A percentile compares a stretch with the other conserved stretches of the same genome.
These are phyloP conservation scores for Xylaria sp. DNA, from an alignment of 2,329 filamentous ascomycete species.

Conservation along the genomic window DNA sequence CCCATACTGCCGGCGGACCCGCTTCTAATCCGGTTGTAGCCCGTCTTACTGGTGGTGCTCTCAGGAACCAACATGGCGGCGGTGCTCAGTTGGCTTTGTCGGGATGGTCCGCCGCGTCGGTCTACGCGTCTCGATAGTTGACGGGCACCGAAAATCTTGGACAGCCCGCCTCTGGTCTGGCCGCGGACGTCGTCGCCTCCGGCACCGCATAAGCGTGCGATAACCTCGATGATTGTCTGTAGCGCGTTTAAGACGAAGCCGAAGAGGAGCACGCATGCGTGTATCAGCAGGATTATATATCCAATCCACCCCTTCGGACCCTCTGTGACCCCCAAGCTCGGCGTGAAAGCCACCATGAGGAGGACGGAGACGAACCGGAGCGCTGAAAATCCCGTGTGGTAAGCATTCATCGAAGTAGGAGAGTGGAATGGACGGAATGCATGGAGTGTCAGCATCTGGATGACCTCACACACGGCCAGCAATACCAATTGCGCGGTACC, in stretches of 20 bases:
- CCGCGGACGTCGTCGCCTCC: conserved; percentile 74
- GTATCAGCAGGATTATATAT: conserved; percentile 85
- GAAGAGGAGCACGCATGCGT: conserved; percentile 82
- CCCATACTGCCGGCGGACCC: conserved; percentile 63
- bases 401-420: conserved; percentile 95
- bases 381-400: conserved; percentile 82
- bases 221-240: conserved; percentile 87
- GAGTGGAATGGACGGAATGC: conserved; percentile 89
- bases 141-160: conserved; percentile 89
- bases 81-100: conserved; percentile 81
- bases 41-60: conserved; percentile 61
- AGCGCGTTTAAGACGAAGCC: conserved; percentile 92
- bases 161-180: conserved; percentile 77
- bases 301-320: conserved; percentile 91
- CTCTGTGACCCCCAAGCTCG: conserved; percentile 77
- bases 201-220: conserved; percentile 79
- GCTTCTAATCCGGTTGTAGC: conserved; percentile 63
- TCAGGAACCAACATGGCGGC: conserved; percentile 77
- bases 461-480: conserved; percentile 90
- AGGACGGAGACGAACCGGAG: conserved; percentile 77
- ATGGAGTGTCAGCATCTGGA: conserved; percentile 82
- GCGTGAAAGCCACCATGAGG: conserved; percentile 81
- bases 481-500: conserved; percentile 92
- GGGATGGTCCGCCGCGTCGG: conserved; percentile 63
- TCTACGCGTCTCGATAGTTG: conserved; percentile 78